Evolutionary conservation across 78 protist genomes (phyloP).

Genomic region (Acrasis kona): DNA sequence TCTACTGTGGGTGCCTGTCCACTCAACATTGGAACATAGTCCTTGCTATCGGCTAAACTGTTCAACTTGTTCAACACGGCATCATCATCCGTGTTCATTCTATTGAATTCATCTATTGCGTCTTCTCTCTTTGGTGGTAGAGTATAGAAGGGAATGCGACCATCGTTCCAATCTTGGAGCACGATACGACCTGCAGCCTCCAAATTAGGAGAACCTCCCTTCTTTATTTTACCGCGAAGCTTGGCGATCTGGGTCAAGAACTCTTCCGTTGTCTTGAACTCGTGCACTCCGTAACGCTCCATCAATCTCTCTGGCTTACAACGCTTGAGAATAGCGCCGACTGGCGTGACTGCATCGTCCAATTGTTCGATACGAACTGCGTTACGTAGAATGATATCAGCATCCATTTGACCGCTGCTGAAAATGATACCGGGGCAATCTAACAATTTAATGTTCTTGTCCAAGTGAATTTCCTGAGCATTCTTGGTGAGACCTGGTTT

Average conservation of each 20-base stretch:
- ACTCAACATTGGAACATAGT: conserved; percentile 2
- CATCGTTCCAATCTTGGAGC: conserved; percentile 46
- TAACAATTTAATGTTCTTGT: conserved; percentile 71
- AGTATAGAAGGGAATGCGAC: conserved; percentile 25
- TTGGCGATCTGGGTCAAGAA: conserved; percentile 7
- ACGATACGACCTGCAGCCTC: conserved; percentile 34
- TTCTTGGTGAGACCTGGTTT: conserved; percentile 79
- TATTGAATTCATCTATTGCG: not conserved
- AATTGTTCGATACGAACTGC: conserved; percentile 54
- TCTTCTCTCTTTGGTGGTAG: conserved; percentile 13
- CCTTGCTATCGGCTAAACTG: not conserved
- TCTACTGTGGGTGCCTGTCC: not conserved
- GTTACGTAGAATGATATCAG: conserved; percentile 30
- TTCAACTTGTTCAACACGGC: not conserved
- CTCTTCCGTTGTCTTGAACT: not conserved
- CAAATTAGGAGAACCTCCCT: conserved; percentile 26
- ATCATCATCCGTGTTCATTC: not conserved
- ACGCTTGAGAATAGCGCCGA: conserved; percentile 8
- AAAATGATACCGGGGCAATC: conserved; percentile 87
- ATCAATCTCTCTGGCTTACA: not conserved
- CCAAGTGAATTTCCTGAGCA: conserved; percentile 63
- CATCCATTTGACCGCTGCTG: conserved; percentile 18
- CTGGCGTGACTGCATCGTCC: conserved; percentile 31
- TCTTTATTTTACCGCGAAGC: not conserved
- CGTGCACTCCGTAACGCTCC: not conserved